Conservation (phyloP, 768 basidiomycete genomes). For the Leucocoprinus leucothites region DNA sequence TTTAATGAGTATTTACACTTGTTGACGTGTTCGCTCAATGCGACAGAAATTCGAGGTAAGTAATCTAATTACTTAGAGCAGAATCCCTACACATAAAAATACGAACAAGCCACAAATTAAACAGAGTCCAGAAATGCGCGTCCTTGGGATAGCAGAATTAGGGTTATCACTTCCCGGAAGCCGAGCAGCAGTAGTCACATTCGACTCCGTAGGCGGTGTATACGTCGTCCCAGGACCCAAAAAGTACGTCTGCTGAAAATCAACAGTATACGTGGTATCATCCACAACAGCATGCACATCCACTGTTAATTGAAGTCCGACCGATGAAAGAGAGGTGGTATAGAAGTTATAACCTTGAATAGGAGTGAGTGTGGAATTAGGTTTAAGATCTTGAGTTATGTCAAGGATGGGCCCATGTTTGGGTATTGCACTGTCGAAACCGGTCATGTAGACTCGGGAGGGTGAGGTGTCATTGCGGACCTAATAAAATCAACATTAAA, state of each 20-base stretch:
- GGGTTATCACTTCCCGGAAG: neutral
- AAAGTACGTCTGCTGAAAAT: conserved; percentile 17
- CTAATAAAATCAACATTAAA: neutral
- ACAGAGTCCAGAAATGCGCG: too few relatives aligned
- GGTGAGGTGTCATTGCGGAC: conserved; percentile 10
- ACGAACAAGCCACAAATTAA: too few relatives aligned
- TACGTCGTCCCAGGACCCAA: conserved; percentile 13
- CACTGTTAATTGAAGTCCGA: conserved; percentile 13
- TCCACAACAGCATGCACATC: conserved; percentile 12
- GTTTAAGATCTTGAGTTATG: conserved; percentile 5
- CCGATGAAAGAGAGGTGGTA: conserved; percentile 5
- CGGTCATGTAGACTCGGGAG: conserved; percentile 15
- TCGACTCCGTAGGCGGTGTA: conserved; percentile 11
- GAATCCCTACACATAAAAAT: too few relatives aligned
- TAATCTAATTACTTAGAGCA: too few relatives aligned
- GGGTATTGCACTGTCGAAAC: conserved; percentile 15
- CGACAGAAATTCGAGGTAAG: too few relatives aligned
- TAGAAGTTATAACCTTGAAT: conserved; percentile 15
- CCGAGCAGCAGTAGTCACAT: neutral
- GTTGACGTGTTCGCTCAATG: too few relatives aligned
- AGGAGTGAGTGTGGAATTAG: conserved; percentile 10
- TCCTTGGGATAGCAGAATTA: too few relatives aligned
- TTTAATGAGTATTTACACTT: too few relatives aligned
- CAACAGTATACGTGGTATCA: conserved; percentile 10
- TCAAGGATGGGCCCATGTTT: conserved; percentile 7